Percentiles rank a stretch among this genome's conserved stretches.
Evolutionary conservation across 148 eudicot species (phyloP).

Genomic region (Selenicereus undatus): DNA sequence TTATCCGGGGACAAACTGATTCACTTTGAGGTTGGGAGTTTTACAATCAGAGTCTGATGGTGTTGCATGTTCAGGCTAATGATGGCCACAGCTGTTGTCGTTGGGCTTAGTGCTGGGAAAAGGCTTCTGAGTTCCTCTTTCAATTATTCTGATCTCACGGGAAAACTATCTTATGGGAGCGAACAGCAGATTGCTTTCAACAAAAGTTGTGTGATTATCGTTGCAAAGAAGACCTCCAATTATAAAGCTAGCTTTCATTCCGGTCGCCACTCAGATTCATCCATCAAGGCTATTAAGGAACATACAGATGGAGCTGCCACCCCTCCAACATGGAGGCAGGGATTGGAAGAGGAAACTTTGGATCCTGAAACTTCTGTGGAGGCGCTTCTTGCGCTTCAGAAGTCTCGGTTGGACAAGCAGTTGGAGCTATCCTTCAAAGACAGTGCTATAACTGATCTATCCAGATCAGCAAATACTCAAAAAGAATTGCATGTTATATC

Average conservation of each 20-base stretch:
- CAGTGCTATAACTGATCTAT: conserved; percentile 17
- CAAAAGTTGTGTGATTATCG: conserved; percentile 38
- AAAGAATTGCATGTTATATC: conserved; percentile 43
- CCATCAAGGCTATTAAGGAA: conserved; percentile 64
- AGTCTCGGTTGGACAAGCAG: conserved; percentile 83
- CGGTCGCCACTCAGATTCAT: conserved; percentile 33
- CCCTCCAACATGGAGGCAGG: conserved; percentile 37
- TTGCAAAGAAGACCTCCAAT: conserved; percentile 50
- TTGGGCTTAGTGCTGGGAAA: conserved; percentile 80
- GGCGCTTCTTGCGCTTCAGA: conserved; percentile 75
- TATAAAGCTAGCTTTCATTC: conserved; percentile 41
- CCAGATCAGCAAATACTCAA: conserved; percentile 19
- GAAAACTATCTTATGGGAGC: conserved; percentile 45
- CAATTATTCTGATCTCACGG: conserved; percentile 53
- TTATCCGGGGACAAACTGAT: conserved; percentile 12
- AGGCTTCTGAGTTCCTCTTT: conserved; percentile 67
- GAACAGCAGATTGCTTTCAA: conserved; percentile 40
- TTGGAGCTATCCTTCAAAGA: conserved; percentile 64
- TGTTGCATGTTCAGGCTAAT: conserved; percentile 43
- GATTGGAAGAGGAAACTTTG: conserved; percentile 37
- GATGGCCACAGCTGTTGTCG: conserved; percentile 83
- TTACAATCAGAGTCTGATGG: conserved; percentile 37
- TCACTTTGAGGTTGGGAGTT: conserved; percentile 22
- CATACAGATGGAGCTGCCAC: conserved; percentile 36
- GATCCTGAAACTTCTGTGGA: conserved; percentile 54